Conservation (phyloP, 352 stramenopile species). For the Phytophthora hibernalis region DNA sequence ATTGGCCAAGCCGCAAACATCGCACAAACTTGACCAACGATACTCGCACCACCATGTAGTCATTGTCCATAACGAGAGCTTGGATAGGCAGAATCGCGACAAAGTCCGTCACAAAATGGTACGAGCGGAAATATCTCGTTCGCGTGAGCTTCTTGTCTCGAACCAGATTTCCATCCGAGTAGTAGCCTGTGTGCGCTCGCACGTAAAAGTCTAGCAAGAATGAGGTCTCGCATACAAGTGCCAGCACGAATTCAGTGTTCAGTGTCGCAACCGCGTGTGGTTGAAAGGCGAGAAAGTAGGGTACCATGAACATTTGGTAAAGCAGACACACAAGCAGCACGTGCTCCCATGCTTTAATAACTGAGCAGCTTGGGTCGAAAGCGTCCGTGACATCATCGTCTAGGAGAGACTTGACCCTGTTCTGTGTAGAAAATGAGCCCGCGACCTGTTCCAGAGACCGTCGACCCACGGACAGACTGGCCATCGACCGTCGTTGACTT, state of each 20-base stretch:
- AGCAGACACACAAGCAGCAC: constrained; percentile 56
- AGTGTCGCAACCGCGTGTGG: constrained; percentile 17
- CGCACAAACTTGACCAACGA: constrained; percentile 53
- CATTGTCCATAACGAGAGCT: not conserved
- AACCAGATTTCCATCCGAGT: constrained; percentile 67
- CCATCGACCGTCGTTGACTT: constrained; percentile 19
- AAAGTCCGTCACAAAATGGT: constrained; percentile 54
- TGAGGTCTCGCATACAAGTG: constrained; percentile 46
- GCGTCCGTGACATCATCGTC: constrained; percentile 47
- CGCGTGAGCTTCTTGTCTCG: constrained; percentile 50
- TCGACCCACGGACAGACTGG: constrained; percentile 22
- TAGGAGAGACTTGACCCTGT: constrained; percentile 18
- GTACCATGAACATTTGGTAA: constrained; percentile 64
- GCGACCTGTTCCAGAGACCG: constrained; percentile 22
- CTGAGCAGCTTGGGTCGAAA: constrained; percentile 54
- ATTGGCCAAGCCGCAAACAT: constrained; percentile 46
- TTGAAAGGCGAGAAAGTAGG: constrained; percentile 62
- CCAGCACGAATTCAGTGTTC: constrained; percentile 33
- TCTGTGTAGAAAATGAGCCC: constrained; percentile 26
- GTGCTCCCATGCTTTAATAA: constrained; percentile 65
- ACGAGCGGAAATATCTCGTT: constrained; percentile 58
- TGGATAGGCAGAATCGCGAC: constrained; percentile 49
- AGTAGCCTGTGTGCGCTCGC: constrained; percentile 64
- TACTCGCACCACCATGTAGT: constrained; percentile 36
- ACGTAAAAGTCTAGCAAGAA: constrained; percentile 69